These are phyloP conservation scores for Pichia kluyveri DNA, from an alignment of 805 yeast species.

Conservation along the genomic window DNA sequence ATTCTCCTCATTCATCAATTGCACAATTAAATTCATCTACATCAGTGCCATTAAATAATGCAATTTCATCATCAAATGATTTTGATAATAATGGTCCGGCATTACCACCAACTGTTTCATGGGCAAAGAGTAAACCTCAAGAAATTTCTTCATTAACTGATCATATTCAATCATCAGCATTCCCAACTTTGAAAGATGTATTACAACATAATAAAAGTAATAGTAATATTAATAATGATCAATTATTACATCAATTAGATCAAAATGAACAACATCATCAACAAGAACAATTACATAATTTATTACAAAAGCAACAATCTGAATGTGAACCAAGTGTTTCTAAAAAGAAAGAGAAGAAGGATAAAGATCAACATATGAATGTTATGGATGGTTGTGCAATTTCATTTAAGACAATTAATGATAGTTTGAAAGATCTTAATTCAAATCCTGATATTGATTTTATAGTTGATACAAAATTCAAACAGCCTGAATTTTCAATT, in stretches of 20 bases:
- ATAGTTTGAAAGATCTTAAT: slow-evolving; percentile 20
- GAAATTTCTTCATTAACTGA: background rate
- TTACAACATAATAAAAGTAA: slow-evolving; percentile 10
- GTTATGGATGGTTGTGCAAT: slow-evolving; percentile 17
- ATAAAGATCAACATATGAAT: slow-evolving; percentile 15
- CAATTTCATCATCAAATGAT: background rate
- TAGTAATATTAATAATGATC: slow-evolving; percentile 1
- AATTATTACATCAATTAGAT: background rate
- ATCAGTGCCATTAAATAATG: background rate
- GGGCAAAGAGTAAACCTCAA: slow-evolving; percentile 32
- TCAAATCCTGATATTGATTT: slow-evolving; percentile 14
- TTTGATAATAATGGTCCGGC: slow-evolving; percentile 20
- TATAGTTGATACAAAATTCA: slow-evolving; percentile 19
- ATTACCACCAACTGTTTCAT: slow-evolving; percentile 64
- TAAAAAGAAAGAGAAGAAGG: slow-evolving; percentile 21
- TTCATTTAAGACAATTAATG: slow-evolving; percentile 20
- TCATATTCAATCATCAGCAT: slow-evolving; percentile 29
- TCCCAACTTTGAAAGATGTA: slow-evolving; percentile 39
- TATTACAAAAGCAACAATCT: slow-evolving; percentile 9
- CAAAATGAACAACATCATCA: slow-evolving; percentile 25
- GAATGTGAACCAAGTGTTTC: slow-evolving; percentile 12
- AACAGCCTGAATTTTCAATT: slow-evolving; percentile 3
- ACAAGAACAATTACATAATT: slow-evolving; percentile 7
- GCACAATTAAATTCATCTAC: slow-evolving; percentile 2
- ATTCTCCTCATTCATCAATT: slow-evolving; percentile 15